phyloP scores from a whole-genome alignment of 2,329 filamentous ascomycete species.

The Alternaria sp. region DNA sequence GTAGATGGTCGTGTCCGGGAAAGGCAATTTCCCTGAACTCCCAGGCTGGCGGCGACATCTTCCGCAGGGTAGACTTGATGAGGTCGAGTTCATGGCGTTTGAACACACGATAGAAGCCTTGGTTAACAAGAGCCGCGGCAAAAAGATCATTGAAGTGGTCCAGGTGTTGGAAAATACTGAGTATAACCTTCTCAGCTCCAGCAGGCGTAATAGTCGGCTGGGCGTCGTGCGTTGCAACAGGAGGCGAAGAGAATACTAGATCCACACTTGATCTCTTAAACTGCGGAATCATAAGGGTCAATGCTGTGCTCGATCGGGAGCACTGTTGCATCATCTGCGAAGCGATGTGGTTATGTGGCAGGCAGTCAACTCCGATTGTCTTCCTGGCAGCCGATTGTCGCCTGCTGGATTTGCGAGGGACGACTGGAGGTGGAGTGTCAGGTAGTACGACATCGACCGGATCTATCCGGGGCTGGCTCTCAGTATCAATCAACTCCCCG shows the following conservation, averaged over 20 bases:
- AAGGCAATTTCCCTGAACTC: slow-evolving; percentile 67
- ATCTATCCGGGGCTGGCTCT: slow-evolving; percentile 19
- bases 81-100: slow-evolving; percentile 65
- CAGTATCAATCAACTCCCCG: slow-evolving; percentile 11
- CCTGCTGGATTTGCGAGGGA: slow-evolving; percentile 56
- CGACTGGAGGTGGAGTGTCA: slow-evolving; percentile 38
- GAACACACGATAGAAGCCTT: slow-evolving; percentile 66
- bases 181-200: slow-evolving; percentile 61
- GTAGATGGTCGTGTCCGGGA: slow-evolving; percentile 56
- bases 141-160: slow-evolving; percentile 64
- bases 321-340: slow-evolving; percentile 37
- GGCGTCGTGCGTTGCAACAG: slow-evolving; percentile 24
- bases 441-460: slow-evolving; percentile 16
- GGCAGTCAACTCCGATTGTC: slow-evolving; percentile 31
- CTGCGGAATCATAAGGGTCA: slow-evolving; percentile 39
- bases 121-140: slow-evolving; percentile 62
- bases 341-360: slow-evolving; percentile 43
- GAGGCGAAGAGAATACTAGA: slow-evolving; percentile 31
- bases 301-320: slow-evolving; percentile 25
- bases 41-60: slow-evolving; percentile 67
- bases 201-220: slow-evolving; percentile 52
- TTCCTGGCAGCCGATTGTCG: slow-evolving; percentile 40
- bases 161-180: slow-evolving; percentile 61
- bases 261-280: slow-evolving; percentile 33
- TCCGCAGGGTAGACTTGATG: slow-evolving; percentile 61